These are phyloP conservation scores for Citrus hindsii DNA, from an alignment of 345 rosid species.

Conservation along the genomic window DNA sequence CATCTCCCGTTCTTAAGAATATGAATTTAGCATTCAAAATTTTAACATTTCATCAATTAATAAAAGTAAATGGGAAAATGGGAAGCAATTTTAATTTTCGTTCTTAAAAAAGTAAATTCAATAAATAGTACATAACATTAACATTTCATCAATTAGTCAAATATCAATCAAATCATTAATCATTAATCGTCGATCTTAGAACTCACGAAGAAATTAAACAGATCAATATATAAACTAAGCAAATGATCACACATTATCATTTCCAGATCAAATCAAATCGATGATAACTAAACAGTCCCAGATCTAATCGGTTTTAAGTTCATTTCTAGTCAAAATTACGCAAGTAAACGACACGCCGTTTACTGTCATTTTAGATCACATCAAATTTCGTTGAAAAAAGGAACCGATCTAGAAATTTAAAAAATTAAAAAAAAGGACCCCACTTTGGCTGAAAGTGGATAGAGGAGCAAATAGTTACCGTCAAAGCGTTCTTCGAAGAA, in stretches of 20 bases:
- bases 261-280: background rate
- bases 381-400: conserved; percentile 5
- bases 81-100: background rate
- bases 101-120: background rate
- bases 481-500: conserved; percentile 93
- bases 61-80: background rate
- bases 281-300: background rate
- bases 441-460: too few species aligned
- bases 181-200: background rate
- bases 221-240: background rate
- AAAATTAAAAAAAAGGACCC: background rate
- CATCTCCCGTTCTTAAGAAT: background rate
- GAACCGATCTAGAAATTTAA: conserved; percentile 5
- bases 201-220: background rate
- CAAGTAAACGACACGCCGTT: background rate
- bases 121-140: too few species aligned
- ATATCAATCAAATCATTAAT: background rate
- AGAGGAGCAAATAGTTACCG: conserved; percentile 37
- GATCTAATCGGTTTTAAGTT: conserved; percentile 12
- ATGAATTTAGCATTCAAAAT: background rate
- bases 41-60: background rate
- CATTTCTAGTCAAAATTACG: conserved; percentile 2
- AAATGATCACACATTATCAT: background rate
- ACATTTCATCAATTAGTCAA: background rate
- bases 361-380: background rate